phyloP scores from a whole-genome alignment of 768 basidiomycete species.

The Pilatotrama ljubarskyi region DNA sequence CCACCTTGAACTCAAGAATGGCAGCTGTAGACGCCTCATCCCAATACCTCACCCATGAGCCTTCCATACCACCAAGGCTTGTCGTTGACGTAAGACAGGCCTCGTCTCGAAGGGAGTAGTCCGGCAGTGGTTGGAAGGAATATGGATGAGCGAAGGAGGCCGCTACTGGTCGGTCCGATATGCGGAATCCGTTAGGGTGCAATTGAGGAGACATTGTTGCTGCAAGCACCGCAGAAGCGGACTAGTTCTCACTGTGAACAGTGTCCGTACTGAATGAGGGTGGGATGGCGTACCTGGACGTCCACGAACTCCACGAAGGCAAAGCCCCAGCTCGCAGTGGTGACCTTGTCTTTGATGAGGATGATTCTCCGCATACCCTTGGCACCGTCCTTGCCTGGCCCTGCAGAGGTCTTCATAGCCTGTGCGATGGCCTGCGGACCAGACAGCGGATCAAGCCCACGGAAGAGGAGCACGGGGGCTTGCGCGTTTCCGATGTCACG shows the following conservation, averaged over 20 bases:
- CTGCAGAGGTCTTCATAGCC: constrained; percentile 81
- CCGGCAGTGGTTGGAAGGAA: constrained; percentile 82
- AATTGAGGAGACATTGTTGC: constrained; percentile 84
- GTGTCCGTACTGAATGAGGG: constrained; percentile 15
- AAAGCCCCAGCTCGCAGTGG: constrained; percentile 89
- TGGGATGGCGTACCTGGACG: constrained; percentile 55
- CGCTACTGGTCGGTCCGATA: constrained; percentile 85
- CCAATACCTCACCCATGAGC: constrained; percentile 86
- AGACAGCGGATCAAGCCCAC: constrained; percentile 86
- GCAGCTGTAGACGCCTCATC: constrained; percentile 81
- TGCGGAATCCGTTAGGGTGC: constrained; percentile 92
- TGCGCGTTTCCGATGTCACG: constrained; percentile 91
- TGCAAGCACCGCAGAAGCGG: constrained; percentile 78
- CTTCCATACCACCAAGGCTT: constrained; percentile 70
- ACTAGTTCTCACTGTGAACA: constrained; percentile 44
- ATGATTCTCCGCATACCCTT: constrained; percentile 87
- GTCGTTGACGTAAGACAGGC: constrained; percentile 68
- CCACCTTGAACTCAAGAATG: constrained; percentile 78
- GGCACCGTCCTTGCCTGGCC: constrained; percentile 73
- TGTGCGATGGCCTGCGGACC: constrained; percentile 85
- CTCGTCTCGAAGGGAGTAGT: constrained; percentile 75
- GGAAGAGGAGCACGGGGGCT: constrained; percentile 81
- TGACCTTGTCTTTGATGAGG: constrained; percentile 85
- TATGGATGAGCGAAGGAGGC: constrained; percentile 91
- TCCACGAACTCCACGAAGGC: constrained; percentile 93